Conservation (phyloP, 2,329 filamentous ascomycete genomes). For the Fusarium sp. region DNA sequence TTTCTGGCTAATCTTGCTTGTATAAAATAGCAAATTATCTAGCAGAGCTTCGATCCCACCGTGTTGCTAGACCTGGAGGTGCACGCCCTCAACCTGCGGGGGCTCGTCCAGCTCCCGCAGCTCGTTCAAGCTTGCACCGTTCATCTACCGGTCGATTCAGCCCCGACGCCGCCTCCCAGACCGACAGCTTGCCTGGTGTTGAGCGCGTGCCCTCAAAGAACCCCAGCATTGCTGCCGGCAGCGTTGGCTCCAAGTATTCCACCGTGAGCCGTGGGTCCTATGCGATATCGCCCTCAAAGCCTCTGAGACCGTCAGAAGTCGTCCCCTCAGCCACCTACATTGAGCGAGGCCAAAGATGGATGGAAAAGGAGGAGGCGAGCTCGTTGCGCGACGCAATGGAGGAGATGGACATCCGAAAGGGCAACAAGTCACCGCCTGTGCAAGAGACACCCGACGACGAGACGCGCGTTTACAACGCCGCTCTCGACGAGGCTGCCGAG, state of each 20-base stretch:
- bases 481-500: constrained; percentile 81
- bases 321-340: constrained; percentile 76
- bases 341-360: constrained; percentile 79
- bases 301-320: constrained; percentile 68
- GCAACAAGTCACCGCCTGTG: constrained; percentile 37
- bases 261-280: constrained; percentile 64
- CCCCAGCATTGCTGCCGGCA: constrained; percentile 57
- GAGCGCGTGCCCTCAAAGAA: constrained; percentile 44
- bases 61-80: constrained; percentile 74
- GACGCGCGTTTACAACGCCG: constrained; percentile 74
- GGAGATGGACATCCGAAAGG: constrained; percentile 71
- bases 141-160: constrained; percentile 45
- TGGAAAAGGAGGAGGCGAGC: constrained; percentile 81
- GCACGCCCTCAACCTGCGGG: constrained; percentile 69
- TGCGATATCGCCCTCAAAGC: constrained; percentile 53
- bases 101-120: constrained; percentile 46
- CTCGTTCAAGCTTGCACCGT: constrained; percentile 40
- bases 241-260: constrained; percentile 63
- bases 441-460: constrained; percentile 58
- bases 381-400: constrained; percentile 78
- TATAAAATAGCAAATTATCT: constrained; percentile 71
- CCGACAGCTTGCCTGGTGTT: constrained; percentile 37
- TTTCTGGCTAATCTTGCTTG: constrained; percentile 32
- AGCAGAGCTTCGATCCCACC: constrained; percentile 75
- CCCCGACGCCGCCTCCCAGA: constrained; percentile 45